These are phyloP conservation scores for Xylaria palmicola DNA, from an alignment of 495 filamentous ascomycete species.

Conservation along the genomic window DNA sequence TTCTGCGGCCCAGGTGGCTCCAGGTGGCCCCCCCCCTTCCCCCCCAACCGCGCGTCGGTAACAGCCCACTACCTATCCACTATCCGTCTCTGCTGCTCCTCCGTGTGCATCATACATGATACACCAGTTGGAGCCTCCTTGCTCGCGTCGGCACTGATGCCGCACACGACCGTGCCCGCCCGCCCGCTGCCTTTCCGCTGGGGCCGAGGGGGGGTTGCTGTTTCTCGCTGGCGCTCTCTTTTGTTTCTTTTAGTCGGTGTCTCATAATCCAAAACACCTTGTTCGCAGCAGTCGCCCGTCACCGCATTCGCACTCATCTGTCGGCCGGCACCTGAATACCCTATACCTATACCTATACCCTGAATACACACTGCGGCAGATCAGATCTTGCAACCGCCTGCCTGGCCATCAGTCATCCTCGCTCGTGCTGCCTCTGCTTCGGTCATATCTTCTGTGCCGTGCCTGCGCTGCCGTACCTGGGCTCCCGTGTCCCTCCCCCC, in stretches of 20 bases:
- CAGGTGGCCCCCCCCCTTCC: background rate
- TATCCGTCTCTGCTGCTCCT: background rate
- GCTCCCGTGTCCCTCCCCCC: background rate
- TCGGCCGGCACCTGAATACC: background rate
- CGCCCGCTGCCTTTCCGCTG: background rate
- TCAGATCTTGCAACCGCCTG: background rate
- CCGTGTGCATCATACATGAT: conserved; percentile 15
- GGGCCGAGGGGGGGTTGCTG: background rate
- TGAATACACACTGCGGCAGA: background rate
- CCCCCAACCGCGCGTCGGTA: background rate
- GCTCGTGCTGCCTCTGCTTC: background rate
- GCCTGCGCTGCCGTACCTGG: background rate
- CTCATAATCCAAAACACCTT: conserved; percentile 1
- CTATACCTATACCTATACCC: too few species aligned
- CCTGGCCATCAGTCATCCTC: background rate
- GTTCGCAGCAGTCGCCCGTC: background rate
- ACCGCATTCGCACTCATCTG: background rate
- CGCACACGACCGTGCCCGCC: background rate
- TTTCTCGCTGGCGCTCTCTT: background rate
- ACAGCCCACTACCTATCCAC: background rate
- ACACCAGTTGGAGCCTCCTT: conserved; percentile 14
- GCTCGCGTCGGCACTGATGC: conserved; percentile 7
- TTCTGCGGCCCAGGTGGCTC: background rate
- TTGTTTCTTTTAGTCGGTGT: background rate
- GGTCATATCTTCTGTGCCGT: background rate